phyloP scores from a whole-genome alignment of 2,329 filamentous ascomycete species.

The Fusarium sterilihyphosum region DNA sequence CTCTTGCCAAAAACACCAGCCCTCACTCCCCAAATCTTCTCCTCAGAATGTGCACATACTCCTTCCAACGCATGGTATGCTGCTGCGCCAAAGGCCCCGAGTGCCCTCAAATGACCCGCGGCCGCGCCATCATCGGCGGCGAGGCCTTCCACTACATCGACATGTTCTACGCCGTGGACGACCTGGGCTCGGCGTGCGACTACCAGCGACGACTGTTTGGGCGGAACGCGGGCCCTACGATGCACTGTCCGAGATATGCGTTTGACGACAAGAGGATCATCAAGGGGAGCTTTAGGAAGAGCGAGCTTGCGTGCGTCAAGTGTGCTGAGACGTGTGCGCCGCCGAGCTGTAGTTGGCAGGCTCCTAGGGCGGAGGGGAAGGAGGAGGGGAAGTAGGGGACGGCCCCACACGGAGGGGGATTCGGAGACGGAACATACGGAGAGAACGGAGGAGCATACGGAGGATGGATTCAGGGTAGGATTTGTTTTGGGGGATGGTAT shows the following conservation, averaged over 20 bases:
- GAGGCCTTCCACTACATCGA: slow-evolving; percentile 42
- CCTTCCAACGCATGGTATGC: slow-evolving; percentile 43
- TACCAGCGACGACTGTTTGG: slow-evolving; percentile 42
- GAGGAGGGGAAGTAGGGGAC: background rate
- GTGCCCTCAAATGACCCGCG: slow-evolving; percentile 40
- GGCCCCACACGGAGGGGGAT: background rate
- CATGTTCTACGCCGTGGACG: slow-evolving; percentile 40
- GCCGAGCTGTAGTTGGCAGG: slow-evolving; percentile 42
- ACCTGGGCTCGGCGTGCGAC: slow-evolving; percentile 42
- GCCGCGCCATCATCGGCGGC: slow-evolving; percentile 34
- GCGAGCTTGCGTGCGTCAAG: slow-evolving; percentile 41
- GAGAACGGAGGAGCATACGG: background rate
- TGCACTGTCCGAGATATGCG: slow-evolving; percentile 39
- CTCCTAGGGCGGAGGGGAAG: slow-evolving; percentile 25
- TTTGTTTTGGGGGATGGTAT: background rate
- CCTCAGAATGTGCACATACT: slow-evolving; percentile 40
- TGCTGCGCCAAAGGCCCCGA: slow-evolving; percentile 43
- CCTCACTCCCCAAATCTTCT: background rate
- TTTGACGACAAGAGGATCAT: slow-evolving; percentile 43
- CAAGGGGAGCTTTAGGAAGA: slow-evolving; percentile 39
- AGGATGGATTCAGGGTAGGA: background rate
- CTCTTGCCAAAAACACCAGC: background rate
- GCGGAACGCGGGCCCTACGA: slow-evolving; percentile 34
- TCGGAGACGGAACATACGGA: background rate
- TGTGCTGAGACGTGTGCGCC: slow-evolving; percentile 43